Base-by-base conservation (phyloP, 2,329 filamentous ascomycete species). In the Pyricularia grisea region DNA sequence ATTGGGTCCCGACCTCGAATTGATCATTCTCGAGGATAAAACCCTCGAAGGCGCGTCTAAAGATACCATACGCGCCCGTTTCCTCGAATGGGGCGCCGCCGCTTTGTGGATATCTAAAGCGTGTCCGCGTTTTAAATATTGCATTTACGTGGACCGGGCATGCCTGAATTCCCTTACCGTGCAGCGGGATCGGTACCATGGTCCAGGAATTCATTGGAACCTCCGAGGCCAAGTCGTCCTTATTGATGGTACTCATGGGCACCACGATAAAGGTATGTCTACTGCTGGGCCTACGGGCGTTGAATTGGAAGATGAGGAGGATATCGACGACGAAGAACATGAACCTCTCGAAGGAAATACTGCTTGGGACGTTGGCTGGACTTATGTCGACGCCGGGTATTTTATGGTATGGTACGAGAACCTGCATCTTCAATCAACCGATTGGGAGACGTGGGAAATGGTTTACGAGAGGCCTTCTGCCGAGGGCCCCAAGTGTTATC, bases 1-100 rank as follows among this genome's bases (percentile, higher is more conserved):
- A 27, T 27, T 4, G 27, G 27, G 27, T 27, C 27, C 27, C 27
- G 27, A 27, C 27, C 27, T 27, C 4, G 28, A 66, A 9, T 50
- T n/a, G n/a, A n/a, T n/a, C n/a, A n/a, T n/a, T n/a, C n/a, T 66
- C 65, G 65, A 66, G 23, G 65, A 66, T 20, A 17, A 66, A 6
- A 14, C 65, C 30, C 65, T 66, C 65, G 65, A 42, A 9, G 65
- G 65, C 65, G 65, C 65, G 11, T 27, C 31, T 31, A 66, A 17
- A 25, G 65, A 66, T 20, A 31, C 30, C 2, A 31, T 66, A 10
- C 30, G 65, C 20, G 28, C 28, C 5, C 31, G 28, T 33, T 50
- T 66, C 27, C 27, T 27, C 4, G 28, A 66, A 9, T 50, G 31
- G 65, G 65, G 27, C 6, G 33, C 31, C 64, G 31, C 20, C 65